A percentile compares a stretch with the other conserved stretches of the same genome.
These are phyloP conservation scores for Agrostemma githago DNA, from an alignment of 148 eudicot genomes.

Conservation along the genomic window DNA sequence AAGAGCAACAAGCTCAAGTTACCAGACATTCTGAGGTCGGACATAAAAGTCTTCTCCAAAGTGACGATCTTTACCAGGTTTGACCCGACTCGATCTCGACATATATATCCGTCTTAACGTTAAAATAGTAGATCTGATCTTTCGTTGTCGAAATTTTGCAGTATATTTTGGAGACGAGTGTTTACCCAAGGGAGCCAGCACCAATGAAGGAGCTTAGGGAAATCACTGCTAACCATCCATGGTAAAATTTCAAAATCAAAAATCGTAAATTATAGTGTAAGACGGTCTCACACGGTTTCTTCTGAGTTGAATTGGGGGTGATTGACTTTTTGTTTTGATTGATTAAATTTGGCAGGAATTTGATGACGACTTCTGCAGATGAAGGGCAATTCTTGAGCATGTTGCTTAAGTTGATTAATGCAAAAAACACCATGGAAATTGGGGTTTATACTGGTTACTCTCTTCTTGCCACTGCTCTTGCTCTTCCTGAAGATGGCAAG, in stretches of 20 bases:
- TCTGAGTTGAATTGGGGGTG: background rate
- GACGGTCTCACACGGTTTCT: background rate
- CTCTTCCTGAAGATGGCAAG: conserved; percentile 89
- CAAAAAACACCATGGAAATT: conserved; percentile 85
- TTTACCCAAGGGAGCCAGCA: conserved; percentile 81
- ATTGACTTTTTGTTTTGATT: background rate
- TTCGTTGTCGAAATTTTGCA: conserved; percentile 8
- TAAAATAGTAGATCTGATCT: too few species aligned
- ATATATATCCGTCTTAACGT: too few species aligned
- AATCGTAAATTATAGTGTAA: background rate
- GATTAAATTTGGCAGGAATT: conserved; percentile 54
- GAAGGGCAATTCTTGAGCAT: conserved; percentile 83
- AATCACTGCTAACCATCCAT: conserved; percentile 87
- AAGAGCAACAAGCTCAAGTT: conserved; percentile 28
- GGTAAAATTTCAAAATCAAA: conserved; percentile 33
- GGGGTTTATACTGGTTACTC: conserved; percentile 91
- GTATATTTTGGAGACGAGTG: conserved; percentile 93
- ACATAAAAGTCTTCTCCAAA: conserved; percentile 85
- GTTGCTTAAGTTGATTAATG: conserved; percentile 72
- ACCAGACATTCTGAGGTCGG: conserved; percentile 65
- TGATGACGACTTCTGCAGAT: conserved; percentile 88
- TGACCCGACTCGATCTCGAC: too few species aligned
- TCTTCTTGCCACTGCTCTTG: conserved; percentile 92
- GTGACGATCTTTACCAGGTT: conserved; percentile 87
- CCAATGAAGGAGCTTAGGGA: conserved; percentile 88